Evolutionary conservation across 2,329 filamentous ascomycete species (phyloP).

Genomic region (Cordyceps militaris): DNA sequence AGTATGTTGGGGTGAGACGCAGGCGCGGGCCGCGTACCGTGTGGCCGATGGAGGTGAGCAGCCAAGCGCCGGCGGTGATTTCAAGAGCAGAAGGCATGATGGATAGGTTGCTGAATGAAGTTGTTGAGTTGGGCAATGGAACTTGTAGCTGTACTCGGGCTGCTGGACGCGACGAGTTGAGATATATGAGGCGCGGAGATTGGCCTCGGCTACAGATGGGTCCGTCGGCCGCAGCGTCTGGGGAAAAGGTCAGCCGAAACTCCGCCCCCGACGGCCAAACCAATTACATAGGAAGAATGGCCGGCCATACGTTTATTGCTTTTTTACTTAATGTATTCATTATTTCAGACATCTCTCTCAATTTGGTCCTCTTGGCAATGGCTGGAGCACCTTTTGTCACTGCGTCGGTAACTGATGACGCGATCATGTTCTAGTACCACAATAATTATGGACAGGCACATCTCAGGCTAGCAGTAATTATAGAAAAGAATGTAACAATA

Average conservation of each 20-base stretch:
- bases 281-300: neutral
- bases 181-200: neutral
- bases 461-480: too few species aligned
- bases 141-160: neutral
- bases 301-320: too few species aligned
- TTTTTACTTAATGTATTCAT: neutral
- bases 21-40: neutral
- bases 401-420: slow-evolving; percentile 1
- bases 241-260: neutral
- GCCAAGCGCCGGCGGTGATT: slow-evolving; percentile 3
- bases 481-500: neutral
- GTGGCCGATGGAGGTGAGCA: slow-evolving; percentile 7
- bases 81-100: slow-evolving; percentile 10
- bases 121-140: neutral
- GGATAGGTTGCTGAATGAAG: neutral
- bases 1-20: neutral
- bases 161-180: too few species aligned
- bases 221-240: neutral
- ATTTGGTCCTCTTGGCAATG: neutral
- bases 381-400: too few species aligned
- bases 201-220: slow-evolving; percentile 10
- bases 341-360: neutral
- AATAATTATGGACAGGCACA: too few species aligned
- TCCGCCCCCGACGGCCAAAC: neutral
- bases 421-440: slow-evolving; percentile 1